A percentile compares a stretch with the other conserved stretches of the same genome.
Evolutionary conservation across 495 filamentous ascomycete species (phyloP).

Genomic region (Aspergillus hancockii): DNA sequence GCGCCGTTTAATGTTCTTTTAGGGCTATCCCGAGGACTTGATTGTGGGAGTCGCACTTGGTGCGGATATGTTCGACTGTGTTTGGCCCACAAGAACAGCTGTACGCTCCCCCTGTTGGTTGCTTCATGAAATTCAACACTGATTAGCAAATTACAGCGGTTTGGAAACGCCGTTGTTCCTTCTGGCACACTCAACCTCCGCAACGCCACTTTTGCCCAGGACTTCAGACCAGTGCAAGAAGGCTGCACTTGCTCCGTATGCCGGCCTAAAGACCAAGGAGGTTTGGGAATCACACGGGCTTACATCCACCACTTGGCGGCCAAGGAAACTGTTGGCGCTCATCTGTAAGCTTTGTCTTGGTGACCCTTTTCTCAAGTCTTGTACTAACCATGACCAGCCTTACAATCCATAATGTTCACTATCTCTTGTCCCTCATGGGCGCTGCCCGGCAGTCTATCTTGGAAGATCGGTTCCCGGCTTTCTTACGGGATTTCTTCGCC

Average conservation of each 20-base stretch:
- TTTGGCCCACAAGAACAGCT: slow-evolving; percentile 96
- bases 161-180: slow-evolving; percentile 89
- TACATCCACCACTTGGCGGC: slow-evolving; percentile 88
- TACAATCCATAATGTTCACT: slow-evolving; percentile 93
- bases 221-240: slow-evolving; percentile 81
- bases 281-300: slow-evolving; percentile 81
- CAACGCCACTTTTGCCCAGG: slow-evolving; percentile 69
- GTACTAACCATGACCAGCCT: slow-evolving; percentile 48
- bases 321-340: slow-evolving; percentile 95
- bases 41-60: slow-evolving; percentile 89
- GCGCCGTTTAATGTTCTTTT: background rate
- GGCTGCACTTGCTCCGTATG: slow-evolving; percentile 82
- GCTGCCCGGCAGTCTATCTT: slow-evolving; percentile 75
- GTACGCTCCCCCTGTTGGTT: slow-evolving; percentile 29
- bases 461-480: slow-evolving; percentile 77
- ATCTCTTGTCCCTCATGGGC: slow-evolving; percentile 80
- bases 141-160: slow-evolving; percentile 52
- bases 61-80: slow-evolving; percentile 99
- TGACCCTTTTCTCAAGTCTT: background rate
- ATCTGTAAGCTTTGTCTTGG: slow-evolving; percentile 55
- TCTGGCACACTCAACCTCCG: slow-evolving; percentile 81
- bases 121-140: background rate
- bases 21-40: slow-evolving; percentile 93
- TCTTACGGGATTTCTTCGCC: slow-evolving; percentile 74
- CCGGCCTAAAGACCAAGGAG: slow-evolving; percentile 62